Percentiles rank a stretch among this genome's conserved stretches.
phyloP scores from a whole-genome alignment of 2,329 filamentous ascomycete species.

The Cladophialophora carrionii region DNA sequence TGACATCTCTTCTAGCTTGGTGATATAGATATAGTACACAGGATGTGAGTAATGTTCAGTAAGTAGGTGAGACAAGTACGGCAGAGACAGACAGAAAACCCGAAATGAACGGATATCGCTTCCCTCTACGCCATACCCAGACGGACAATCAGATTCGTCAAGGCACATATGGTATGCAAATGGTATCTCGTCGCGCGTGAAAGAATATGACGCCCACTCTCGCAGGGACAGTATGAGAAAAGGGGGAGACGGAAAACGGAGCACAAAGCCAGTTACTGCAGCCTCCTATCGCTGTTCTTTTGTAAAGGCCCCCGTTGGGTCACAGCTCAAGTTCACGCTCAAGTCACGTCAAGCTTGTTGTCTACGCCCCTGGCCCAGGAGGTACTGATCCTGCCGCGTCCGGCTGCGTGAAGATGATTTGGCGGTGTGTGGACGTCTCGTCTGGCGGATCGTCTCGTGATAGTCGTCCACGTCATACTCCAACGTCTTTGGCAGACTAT shows the following conservation, averaged over 20 bases:
- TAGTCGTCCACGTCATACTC: constrained; percentile 26
- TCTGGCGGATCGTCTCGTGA: constrained; percentile 19
- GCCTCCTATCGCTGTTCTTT: not conserved
- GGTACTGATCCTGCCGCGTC: constrained; percentile 10
- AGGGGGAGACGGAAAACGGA: not conserved
- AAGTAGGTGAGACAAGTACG: not conserved
- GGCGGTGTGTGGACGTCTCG: constrained; percentile 12
- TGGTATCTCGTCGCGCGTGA: not conserved
- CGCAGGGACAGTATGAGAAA: not conserved
- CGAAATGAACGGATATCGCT: not conserved
- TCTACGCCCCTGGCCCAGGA: not conserved
- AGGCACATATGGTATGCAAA: not conserved
- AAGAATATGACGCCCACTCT: not conserved
- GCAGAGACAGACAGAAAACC: not conserved
- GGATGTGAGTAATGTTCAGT: not conserved
- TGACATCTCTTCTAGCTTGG: too few relatives aligned
- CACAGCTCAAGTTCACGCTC: not conserved
- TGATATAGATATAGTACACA: not conserved
- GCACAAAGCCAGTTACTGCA: not conserved
- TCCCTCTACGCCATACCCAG: not conserved
- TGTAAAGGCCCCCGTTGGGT: not conserved
- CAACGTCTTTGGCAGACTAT: constrained; percentile 24
- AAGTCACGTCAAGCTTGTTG: not conserved
- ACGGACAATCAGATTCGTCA: not conserved
- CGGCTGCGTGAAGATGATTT: constrained; percentile 20